Evolutionary conservation across 2,329 filamentous ascomycete species (phyloP).

Genomic region (Penicillium fuscoglaucum): DNA sequence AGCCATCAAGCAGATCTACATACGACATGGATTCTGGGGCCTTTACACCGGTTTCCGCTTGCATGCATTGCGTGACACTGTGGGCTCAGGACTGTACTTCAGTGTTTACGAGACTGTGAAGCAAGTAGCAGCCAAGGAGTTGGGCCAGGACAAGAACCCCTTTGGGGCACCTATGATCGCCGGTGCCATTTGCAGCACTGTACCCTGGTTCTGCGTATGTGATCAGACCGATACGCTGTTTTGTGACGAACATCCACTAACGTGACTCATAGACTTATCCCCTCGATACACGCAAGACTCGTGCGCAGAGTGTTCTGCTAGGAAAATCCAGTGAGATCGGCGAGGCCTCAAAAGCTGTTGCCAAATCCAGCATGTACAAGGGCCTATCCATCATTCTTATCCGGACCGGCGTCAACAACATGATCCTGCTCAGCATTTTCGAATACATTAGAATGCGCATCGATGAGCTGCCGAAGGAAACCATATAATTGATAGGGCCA

Average conservation of each 20-base stretch:
- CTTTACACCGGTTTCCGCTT: constrained; percentile 50
- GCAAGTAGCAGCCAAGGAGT: constrained; percentile 46
- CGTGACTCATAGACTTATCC: constrained; percentile 44
- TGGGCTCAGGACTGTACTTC: constrained; percentile 50
- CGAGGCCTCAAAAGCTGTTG: constrained; percentile 42
- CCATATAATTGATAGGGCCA: no score
- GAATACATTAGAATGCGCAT: constrained; percentile 49
- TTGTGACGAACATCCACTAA: constrained; percentile 3
- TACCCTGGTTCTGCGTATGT: constrained; percentile 50
- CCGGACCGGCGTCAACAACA: constrained; percentile 50
- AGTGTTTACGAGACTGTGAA: constrained; percentile 51
- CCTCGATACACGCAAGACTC: constrained; percentile 52
- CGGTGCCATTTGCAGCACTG: constrained; percentile 49
- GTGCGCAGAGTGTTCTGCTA: constrained; percentile 49
- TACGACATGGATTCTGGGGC: constrained; percentile 45
- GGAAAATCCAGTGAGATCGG: constrained; percentile 45
- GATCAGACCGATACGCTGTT: background rate
- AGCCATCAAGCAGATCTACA: constrained; percentile 46
- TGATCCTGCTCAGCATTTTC: constrained; percentile 50
- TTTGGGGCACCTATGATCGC: constrained; percentile 48
- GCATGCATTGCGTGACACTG: constrained; percentile 47
- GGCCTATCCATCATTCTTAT: constrained; percentile 50
- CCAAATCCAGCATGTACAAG: constrained; percentile 49
- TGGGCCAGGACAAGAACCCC: constrained; percentile 45
- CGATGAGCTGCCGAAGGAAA: constrained; percentile 38